phyloP scores from a whole-genome alignment of 1,139 yeast genomes.

The Hyphopichia pseudoburtonii region DNA sequence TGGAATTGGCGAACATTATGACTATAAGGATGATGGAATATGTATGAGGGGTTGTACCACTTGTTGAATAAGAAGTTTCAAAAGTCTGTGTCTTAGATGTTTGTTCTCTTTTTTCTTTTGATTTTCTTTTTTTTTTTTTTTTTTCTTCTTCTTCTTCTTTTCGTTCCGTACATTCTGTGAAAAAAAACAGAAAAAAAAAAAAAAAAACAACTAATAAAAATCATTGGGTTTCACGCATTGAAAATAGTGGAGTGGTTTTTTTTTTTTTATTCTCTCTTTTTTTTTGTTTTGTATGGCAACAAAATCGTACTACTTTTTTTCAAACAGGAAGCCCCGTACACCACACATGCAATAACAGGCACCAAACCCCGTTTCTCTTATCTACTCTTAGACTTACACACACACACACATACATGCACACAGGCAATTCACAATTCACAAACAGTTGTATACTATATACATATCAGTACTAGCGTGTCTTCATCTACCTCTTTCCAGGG shows the following conservation, averaged over 20 bases:
- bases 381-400: no score
- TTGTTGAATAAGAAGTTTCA: no score
- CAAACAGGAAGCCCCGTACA: slow-evolving; percentile 1
- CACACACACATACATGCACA: no score
- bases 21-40: neutral
- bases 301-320: neutral
- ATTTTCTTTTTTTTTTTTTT: neutral
- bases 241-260: neutral
- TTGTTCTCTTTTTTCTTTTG: neutral
- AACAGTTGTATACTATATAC: no score
- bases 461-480: no score
- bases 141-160: slow-evolving; percentile 2
- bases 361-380: slow-evolving; percentile 1
- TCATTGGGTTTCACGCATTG: neutral
- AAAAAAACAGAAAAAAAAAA: neutral
- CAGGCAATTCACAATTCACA: no score
- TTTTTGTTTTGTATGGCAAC: no score
- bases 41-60: neutral
- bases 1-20: slow-evolving; percentile 47
- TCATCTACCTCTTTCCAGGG: no score
- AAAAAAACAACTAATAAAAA: neutral
- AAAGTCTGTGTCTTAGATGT: no score
- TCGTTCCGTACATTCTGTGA: neutral
- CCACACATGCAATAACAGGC: no score
- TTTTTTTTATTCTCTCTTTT: no score